Conservation (phyloP, 495 filamentous ascomycete genomes). For the Wilcoxina mikolae region DNA sequence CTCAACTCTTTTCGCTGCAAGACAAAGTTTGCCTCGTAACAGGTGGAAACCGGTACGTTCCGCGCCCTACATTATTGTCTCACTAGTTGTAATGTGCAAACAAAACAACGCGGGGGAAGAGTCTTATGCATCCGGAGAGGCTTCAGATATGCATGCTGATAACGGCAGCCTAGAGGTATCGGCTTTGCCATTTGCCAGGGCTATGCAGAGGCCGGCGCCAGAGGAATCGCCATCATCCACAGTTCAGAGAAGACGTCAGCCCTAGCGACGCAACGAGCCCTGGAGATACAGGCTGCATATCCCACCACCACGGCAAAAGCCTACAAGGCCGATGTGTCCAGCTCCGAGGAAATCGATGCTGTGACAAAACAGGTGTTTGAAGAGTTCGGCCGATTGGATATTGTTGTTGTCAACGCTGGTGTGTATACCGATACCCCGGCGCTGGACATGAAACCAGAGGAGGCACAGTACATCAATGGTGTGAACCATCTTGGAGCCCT, state of each 20-base stretch:
- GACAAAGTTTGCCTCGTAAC: constrained; percentile 24
- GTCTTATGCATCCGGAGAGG: neutral
- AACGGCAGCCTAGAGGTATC: constrained; percentile 16
- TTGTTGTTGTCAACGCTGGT: constrained; percentile 27
- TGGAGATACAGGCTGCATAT: constrained; percentile 15
- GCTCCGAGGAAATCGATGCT: constrained; percentile 22
- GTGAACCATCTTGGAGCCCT: constrained; percentile 27
- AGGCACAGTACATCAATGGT: constrained; percentile 21
- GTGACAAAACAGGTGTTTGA: constrained; percentile 19
- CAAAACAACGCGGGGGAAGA: neutral
- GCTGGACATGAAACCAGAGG: constrained; percentile 22
- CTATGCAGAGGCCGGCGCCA: constrained; percentile 22
- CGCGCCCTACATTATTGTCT: neutral
- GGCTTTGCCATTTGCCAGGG: constrained; percentile 22
- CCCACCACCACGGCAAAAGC: constrained; percentile 17
- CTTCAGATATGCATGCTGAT: neutral
- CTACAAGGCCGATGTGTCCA: constrained; percentile 20
- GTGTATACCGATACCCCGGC: constrained; percentile 24
- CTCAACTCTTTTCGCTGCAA: constrained; percentile 21
- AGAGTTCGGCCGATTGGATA: constrained; percentile 23
- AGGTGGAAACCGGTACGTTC: constrained; percentile 24
- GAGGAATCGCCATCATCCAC: constrained; percentile 25
- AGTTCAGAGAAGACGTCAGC: constrained; percentile 18
- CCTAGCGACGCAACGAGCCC: constrained; percentile 16
- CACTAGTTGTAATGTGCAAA: neutral